Conservation (phyloP, 108 stramenopile genomes). For the Cylindrotheca fusiformis region DNA sequence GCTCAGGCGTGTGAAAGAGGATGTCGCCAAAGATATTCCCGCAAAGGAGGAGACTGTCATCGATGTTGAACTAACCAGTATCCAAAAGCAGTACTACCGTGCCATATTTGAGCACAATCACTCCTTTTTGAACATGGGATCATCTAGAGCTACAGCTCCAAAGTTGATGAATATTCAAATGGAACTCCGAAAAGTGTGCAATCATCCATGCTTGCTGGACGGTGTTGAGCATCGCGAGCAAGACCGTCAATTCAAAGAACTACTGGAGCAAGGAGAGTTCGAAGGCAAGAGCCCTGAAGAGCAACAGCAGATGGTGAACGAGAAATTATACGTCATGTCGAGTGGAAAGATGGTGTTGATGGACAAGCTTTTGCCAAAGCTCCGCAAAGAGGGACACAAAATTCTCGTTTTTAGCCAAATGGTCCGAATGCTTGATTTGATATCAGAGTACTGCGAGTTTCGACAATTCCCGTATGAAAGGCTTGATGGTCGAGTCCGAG, state of each 20-base stretch:
- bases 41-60: slow-evolving; percentile 98
- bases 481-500: slow-evolving; percentile 87
- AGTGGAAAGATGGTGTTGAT: slow-evolving; percentile 99
- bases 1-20: slow-evolving; percentile 96
- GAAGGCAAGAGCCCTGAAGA: slow-evolving; percentile 75
- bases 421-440: slow-evolving; percentile 94
- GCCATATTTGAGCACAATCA: slow-evolving; percentile 98
- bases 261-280: slow-evolving; percentile 59
- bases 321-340: slow-evolving; percentile 80
- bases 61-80: slow-evolving; percentile 97
- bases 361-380: slow-evolving; percentile 98
- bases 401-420: slow-evolving; percentile 96
- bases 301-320: slow-evolving; percentile 71
- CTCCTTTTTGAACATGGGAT: slow-evolving; percentile 90
- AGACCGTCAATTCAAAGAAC: slow-evolving; percentile 76
- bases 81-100: slow-evolving; percentile 98
- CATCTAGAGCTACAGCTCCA: slow-evolving; percentile 59
- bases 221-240: slow-evolving; percentile 94
- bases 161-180: slow-evolving; percentile 99
- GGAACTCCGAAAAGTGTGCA: slow-evolving; percentile 98
- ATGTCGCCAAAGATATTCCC: slow-evolving; percentile 99
- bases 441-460: slow-evolving; percentile 91
- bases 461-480: slow-evolving; percentile 88
- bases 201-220: slow-evolving; percentile 96
- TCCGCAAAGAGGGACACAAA: slow-evolving; percentile 95